Evolutionary conservation across 345 rosid genomes (phyloP).

Genomic region (Physaria fendleri): DNA sequence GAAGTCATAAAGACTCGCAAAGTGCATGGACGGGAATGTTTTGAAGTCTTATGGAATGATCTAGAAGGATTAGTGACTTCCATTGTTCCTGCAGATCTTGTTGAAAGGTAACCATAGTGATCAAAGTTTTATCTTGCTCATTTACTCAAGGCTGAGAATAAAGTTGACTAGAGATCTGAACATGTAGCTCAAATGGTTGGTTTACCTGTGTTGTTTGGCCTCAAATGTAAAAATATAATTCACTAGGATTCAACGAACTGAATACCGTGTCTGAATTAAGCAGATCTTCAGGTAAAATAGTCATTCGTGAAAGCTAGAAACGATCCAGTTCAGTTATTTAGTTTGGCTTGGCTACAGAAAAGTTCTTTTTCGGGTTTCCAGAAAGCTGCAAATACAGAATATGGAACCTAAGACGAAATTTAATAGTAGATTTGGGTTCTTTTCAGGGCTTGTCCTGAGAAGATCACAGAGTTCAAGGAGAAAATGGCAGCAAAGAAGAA

Average conservation of each 20-base stretch:
- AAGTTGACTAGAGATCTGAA: background rate
- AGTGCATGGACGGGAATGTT: conserved; percentile 65
- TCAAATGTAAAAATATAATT: background rate
- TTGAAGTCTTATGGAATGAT: conserved; percentile 73
- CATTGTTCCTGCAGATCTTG: conserved; percentile 69
- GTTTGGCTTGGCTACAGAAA: background rate
- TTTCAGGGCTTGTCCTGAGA: conserved; percentile 84
- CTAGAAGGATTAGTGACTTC: conserved; percentile 56
- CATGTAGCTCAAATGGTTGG: background rate
- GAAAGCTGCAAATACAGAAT: background rate
- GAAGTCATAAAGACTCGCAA: conserved; percentile 61
- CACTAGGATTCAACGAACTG: background rate
- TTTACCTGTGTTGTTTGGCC: background rate
- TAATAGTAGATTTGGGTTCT: background rate
- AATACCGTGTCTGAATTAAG: background rate
- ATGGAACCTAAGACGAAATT: background rate
- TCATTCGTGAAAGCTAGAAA: background rate
- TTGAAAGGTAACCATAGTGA: conserved; percentile 48
- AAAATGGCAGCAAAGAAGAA: conserved; percentile 46
- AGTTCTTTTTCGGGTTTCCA: background rate
- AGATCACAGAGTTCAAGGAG: conserved; percentile 60
- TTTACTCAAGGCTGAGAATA: background rate
- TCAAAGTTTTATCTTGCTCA: background rate
- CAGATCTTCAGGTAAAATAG: background rate
- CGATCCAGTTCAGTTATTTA: background rate